Evolutionary conservation across 2,329 filamentous ascomycete species (phyloP).

Genomic region (Penicillium glabrum): DNA sequence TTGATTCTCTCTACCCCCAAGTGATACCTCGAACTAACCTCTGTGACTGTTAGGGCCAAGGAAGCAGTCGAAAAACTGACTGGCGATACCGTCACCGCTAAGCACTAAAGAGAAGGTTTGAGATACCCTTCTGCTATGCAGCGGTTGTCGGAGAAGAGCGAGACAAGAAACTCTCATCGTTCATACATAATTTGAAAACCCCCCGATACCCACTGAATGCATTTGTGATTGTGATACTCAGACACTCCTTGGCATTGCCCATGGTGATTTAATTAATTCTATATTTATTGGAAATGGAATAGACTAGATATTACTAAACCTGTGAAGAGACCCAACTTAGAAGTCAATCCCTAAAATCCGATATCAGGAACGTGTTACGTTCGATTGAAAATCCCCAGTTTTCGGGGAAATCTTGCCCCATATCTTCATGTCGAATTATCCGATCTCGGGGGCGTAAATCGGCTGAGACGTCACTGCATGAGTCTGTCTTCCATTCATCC

Average conservation of each 20-base stretch:
- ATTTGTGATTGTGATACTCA: constrained; percentile 7
- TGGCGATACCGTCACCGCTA: constrained; percentile 62
- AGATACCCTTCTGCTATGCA: constrained; percentile 38
- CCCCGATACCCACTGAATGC: constrained; percentile 14
- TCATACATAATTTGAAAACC: constrained; percentile 4
- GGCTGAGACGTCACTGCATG: constrained; percentile 6
- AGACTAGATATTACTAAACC: too few species aligned
- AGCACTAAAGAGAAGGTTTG: constrained; percentile 56
- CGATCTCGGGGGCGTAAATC: constrained; percentile 23
- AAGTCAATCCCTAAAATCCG: background rate
- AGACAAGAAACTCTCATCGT: background rate
- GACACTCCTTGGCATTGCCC: background rate
- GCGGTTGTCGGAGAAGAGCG: constrained; percentile 9
- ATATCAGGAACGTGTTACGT: background rate
- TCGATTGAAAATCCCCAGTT: background rate
- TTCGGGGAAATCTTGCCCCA: background rate
- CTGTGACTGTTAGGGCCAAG: constrained; percentile 54
- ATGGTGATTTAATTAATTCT: too few species aligned
- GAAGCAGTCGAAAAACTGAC: constrained; percentile 66
- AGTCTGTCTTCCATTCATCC: background rate
- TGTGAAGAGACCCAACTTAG: too few species aligned
- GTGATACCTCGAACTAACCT: constrained; percentile 34
- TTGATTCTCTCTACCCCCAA: constrained; percentile 12
- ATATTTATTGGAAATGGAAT: too few species aligned
- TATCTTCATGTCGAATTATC: background rate